Evolutionary conservation across 305 asterid genomes (phyloP), one percentile per base, ranked within the genome.

Genomic region (Andrographis paniculata): DNA sequence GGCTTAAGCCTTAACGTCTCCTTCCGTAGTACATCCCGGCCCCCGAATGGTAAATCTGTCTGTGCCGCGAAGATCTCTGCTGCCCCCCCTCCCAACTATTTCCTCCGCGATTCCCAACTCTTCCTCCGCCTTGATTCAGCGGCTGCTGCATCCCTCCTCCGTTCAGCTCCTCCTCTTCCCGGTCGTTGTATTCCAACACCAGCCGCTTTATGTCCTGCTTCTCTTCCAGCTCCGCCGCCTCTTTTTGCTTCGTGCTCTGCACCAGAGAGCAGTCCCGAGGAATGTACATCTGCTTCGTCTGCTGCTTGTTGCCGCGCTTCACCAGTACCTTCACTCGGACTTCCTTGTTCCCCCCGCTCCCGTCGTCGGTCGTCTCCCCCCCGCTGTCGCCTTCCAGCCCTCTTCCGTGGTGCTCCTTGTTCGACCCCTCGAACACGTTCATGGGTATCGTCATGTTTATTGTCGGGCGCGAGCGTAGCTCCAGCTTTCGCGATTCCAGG

Each of bases 171-270:
- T 92, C 99, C 70, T 92, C 99, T 68, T 92, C 99, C 58, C 99
- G 68, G 41, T 92, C 95, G 17, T 92, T 92, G 59, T 87, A 92
- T 65, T 92, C 99, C 52, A 92, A 51, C 58, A 92, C 87, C 22
- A 79, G 77, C 66, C 97, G 70, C 64, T 92, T 92, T 59, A 92
- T 92, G 71, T 92, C 97, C 68, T 92, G 91, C 52, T 92, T 92
- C 56, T 92, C 99, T 78, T 92, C 97, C 14, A 87, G 95, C 68
- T 92, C 99, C 8, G 95, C 99, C 14, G 97, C 99, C 76, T 87
- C 99, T 60, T 81, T 79, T 72, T 92, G 94, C 65, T 87, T 92
- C 9, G 97, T 79, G 77, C 97, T 78, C 78, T 83, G 99, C 46
- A 92, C 87, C 43, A 92, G 79, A 31, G 95, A 74, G 75, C 93